These are phyloP conservation scores for Coniochaeta ligniaria DNA, from an alignment of 2,329 filamentous ascomycete genomes.

Conservation along the genomic window DNA sequence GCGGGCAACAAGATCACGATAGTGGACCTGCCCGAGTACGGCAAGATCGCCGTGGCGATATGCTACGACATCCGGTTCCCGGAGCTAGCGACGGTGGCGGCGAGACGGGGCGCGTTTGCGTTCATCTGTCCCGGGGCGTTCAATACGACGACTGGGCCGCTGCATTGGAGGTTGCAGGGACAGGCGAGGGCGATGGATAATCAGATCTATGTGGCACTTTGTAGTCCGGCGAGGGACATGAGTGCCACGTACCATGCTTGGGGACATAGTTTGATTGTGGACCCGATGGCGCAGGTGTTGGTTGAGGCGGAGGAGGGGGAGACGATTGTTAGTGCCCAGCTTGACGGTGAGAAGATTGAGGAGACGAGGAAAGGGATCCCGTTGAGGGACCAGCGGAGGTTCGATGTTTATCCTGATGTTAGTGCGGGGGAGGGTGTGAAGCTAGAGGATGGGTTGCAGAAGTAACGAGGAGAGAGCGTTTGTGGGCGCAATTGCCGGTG, in stretches of 20 bases:
- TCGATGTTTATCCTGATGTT: slow-evolving; percentile 93
- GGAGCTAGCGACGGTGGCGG: slow-evolving; percentile 83
- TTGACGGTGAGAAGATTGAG: slow-evolving; percentile 62
- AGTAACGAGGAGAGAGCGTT: background rate
- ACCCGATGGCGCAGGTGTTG: slow-evolving; percentile 81
- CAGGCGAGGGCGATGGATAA: slow-evolving; percentile 86
- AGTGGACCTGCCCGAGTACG: slow-evolving; percentile 81
- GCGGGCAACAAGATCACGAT: slow-evolving; percentile 81
- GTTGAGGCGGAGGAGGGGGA: slow-evolving; percentile 73
- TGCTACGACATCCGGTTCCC: slow-evolving; percentile 98
- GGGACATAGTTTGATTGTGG: slow-evolving; percentile 83
- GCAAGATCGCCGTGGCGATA: slow-evolving; percentile 80
- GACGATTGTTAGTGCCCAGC: slow-evolving; percentile 65
- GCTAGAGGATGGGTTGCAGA: slow-evolving; percentile 18
- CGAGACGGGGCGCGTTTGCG: slow-evolving; percentile 77
- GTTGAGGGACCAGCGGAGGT: slow-evolving; percentile 74
- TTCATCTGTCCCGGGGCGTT: slow-evolving; percentile 95
- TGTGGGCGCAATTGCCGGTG: background rate
- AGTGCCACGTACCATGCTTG: slow-evolving; percentile 76
- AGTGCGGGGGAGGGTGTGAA: slow-evolving; percentile 47
- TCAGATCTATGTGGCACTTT: slow-evolving; percentile 87
- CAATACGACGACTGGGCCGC: slow-evolving; percentile 83
- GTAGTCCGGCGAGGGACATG: slow-evolving; percentile 80
- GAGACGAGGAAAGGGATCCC: slow-evolving; percentile 79
- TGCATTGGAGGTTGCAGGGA: slow-evolving; percentile 85